Evolutionary conservation across 2,329 filamentous ascomycete genomes (phyloP).

Genomic region (Helminthosporium solani): DNA sequence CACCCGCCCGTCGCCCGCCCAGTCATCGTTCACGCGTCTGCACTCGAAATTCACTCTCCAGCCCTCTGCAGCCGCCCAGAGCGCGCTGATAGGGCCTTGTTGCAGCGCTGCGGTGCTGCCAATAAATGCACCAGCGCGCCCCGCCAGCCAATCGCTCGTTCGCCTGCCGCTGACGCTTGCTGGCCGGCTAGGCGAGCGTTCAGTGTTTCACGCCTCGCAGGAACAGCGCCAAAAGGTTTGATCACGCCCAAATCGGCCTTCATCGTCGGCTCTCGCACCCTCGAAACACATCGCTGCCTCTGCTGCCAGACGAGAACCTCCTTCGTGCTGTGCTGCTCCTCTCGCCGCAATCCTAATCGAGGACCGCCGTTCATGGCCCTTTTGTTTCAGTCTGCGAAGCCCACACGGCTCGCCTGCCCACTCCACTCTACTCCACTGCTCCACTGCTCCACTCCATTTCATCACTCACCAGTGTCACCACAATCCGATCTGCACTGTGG

Average conservation of each 20-base stretch:
- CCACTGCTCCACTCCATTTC: constrained; percentile 2
- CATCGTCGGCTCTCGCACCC: constrained; percentile 11
- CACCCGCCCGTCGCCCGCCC: not conserved
- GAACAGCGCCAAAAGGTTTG: constrained; percentile 25
- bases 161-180: constrained; percentile 16
- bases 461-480: not conserved
- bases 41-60: too few species aligned
- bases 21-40: too few species aligned
- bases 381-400: constrained; percentile 1
- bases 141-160: constrained; percentile 23
- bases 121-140: constrained; percentile 21
- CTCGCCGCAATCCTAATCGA: constrained; percentile 2
- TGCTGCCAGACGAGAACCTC: too few species aligned
- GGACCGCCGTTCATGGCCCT: constrained; percentile 9
- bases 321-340: too few species aligned
- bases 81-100: constrained; percentile 6
- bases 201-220: constrained; percentile 29
- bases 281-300: constrained; percentile 9
- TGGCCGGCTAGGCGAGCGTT: constrained; percentile 18
- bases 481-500: not conserved
- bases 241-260: constrained; percentile 25
- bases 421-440: not conserved
- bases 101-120: constrained; percentile 17
- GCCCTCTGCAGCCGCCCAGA: constrained; percentile 17
- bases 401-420: not conserved